phyloP scores from a whole-genome alignment of 2,329 filamentous ascomycete genomes.

The Aspergillus versicolor region DNA sequence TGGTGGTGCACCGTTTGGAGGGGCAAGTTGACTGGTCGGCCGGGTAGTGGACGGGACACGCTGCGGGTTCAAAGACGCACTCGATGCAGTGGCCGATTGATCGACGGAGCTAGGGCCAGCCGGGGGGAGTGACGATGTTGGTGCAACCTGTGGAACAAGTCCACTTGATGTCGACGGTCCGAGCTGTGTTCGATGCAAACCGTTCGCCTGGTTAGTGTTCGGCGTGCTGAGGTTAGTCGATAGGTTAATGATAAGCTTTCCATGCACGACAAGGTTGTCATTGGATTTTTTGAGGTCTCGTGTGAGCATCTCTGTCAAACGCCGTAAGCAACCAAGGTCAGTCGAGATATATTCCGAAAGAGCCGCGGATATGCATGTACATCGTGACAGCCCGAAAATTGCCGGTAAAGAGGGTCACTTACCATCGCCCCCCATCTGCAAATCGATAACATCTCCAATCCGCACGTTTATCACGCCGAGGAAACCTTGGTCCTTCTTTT shows the following conservation, averaged over 20 bases:
- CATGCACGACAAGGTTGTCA: constrained; percentile 95
- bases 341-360: neutral
- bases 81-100: constrained; percentile 31
- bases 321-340: constrained; percentile 12
- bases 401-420: constrained; percentile 34
- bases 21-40: constrained; percentile 40
- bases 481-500: constrained; percentile 99
- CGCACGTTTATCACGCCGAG: constrained; percentile 96
- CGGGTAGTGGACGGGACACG: constrained; percentile 35
- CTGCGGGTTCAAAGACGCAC: constrained; percentile 35
- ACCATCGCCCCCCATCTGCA: constrained; percentile 90
- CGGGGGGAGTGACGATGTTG: constrained; percentile 26
- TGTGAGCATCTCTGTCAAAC: constrained; percentile 81
- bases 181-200: constrained; percentile 34
- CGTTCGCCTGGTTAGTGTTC: constrained; percentile 54
- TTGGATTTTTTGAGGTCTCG: constrained; percentile 96
- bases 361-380: neutral
- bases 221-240: constrained; percentile 83
- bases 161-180: constrained; percentile 39
- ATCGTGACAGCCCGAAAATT: neutral
- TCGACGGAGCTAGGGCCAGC: constrained; percentile 29
- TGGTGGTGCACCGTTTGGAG: constrained; percentile 37
- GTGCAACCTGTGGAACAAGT: constrained; percentile 36
- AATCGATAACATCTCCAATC: constrained; percentile 89
- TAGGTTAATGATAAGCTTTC: constrained; percentile 93